Percentiles rank a stretch among this genome's conserved stretches.
phyloP scores from a whole-genome alignment of 1,284 basidiomycete species.

The Cutaneotrichosporon spelunceum region DNA sequence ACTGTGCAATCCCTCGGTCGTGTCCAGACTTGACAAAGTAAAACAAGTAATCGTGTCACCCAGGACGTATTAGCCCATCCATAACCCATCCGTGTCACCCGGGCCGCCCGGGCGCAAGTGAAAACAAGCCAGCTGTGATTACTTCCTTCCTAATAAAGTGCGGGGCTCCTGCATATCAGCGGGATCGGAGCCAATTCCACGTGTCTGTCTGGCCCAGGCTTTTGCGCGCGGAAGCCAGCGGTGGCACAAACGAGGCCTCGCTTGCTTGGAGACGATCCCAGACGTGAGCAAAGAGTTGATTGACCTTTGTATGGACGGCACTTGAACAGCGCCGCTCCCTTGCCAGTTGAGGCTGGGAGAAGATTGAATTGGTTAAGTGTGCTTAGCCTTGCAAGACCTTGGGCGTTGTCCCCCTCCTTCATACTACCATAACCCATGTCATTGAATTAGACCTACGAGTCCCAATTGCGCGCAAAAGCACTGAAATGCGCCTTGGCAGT shows the following conservation, averaged over 20 bases:
- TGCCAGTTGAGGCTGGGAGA: background rate
- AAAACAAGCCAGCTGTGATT: no score
- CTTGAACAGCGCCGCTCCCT: no score
- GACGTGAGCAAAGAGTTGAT: background rate
- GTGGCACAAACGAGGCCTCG: no score
- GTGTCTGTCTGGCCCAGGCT: background rate
- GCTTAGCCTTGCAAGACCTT: background rate
- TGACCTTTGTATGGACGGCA: background rate
- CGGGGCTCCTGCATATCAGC: background rate
- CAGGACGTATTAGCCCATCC: no score
- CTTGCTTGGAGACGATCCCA: no score
- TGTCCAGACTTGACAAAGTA: background rate
- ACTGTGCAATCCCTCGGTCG: background rate
- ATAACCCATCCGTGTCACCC: background rate
- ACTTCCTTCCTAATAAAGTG: background rate
- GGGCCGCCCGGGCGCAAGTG: no score
- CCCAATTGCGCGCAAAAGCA: no score
- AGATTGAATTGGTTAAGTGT: background rate
- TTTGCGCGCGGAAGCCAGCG: no score
- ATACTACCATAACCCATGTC: background rate
- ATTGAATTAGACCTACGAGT: background rate
- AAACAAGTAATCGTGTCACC: background rate
- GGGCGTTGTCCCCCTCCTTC: background rate
- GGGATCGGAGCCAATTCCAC: background rate
- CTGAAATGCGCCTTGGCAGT: background rate